Conservation (phyloP, 2,329 filamentous ascomycete species). For the Scedosporium apiospermum region DNA sequence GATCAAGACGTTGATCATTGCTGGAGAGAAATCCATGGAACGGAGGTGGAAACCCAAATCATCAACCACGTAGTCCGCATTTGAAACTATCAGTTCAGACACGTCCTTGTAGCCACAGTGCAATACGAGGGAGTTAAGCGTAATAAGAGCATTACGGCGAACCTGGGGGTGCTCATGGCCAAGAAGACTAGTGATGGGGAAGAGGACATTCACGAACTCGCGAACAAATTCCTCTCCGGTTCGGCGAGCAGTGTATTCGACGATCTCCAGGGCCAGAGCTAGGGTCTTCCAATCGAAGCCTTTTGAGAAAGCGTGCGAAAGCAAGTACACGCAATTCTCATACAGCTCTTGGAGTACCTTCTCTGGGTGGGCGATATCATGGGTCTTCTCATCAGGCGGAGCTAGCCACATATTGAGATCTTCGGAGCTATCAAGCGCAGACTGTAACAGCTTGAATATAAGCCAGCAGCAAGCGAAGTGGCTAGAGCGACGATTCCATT, state of each 20-base stretch:
- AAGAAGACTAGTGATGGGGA: constrained; percentile 81
- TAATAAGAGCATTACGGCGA: constrained; percentile 72
- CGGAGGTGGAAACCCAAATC: constrained; percentile 83
- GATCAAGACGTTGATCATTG: constrained; percentile 77
- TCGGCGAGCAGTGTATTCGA: constrained; percentile 64
- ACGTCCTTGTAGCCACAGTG: constrained; percentile 68
- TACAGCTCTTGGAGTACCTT: constrained; percentile 56
- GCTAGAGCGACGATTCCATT: constrained; percentile 45
- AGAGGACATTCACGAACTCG: constrained; percentile 84
- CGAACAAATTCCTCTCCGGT: constrained; percentile 61
- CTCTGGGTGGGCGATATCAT: constrained; percentile 29
- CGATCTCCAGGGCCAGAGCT: constrained; percentile 71
- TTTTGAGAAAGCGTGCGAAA: constrained; percentile 42
- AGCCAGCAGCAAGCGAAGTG: constrained; percentile 74
- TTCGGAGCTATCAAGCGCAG: constrained; percentile 37
- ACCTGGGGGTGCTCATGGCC: constrained; percentile 60
- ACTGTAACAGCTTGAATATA: constrained; percentile 60
- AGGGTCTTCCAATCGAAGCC: constrained; percentile 60
- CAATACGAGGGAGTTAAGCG: constrained; percentile 68
- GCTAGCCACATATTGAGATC: constrained; percentile 60
- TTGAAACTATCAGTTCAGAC: constrained; percentile 73
- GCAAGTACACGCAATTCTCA: constrained; percentile 52
- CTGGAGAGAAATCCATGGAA: constrained; percentile 82
- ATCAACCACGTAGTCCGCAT: constrained; percentile 95
- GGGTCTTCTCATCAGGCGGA: constrained; percentile 14